Evolutionary conservation across 192 early-diverging fungal genomes (phyloP).

Genomic region (Spizellomyces sp.): DNA sequence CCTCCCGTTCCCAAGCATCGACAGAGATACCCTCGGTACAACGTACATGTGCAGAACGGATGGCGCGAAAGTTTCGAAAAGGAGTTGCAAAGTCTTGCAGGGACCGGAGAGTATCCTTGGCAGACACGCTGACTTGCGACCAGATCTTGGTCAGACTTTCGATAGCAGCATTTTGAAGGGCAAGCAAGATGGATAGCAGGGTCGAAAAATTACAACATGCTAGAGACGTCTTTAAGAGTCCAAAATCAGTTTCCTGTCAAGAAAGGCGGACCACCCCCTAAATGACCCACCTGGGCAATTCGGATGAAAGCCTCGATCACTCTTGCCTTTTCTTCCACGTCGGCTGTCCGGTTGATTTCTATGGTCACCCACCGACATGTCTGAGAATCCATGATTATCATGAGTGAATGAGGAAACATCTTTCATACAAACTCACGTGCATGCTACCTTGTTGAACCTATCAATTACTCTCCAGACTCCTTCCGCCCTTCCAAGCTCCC

Average conservation of each 20-base stretch:
- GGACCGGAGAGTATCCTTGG: background rate
- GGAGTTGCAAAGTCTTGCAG: slow-evolving; percentile 17
- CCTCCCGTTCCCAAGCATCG: background rate
- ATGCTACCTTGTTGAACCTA: slow-evolving; percentile 21
- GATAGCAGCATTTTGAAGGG: slow-evolving; percentile 10
- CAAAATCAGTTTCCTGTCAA: background rate
- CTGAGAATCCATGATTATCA: background rate
- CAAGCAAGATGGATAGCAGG: slow-evolving; percentile 21
- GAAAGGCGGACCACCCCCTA: no score
- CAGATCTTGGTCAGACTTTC: background rate
- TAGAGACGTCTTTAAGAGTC: background rate
- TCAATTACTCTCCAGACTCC: slow-evolving; percentile 27
- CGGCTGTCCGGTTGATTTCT: slow-evolving; percentile 4
- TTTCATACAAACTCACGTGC: background rate
- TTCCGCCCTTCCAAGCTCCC: background rate
- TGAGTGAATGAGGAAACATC: no score
- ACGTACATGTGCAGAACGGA: slow-evolving; percentile 8
- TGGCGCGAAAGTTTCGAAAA: background rate
- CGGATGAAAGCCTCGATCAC: slow-evolving; percentile 17
- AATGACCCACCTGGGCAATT: slow-evolving; percentile 9
- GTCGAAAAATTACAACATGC: slow-evolving; percentile 24
- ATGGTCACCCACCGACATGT: slow-evolving; percentile 22
- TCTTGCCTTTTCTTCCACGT: background rate
- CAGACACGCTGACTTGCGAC: background rate
- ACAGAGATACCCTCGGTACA: slow-evolving; percentile 8